Evolutionary conservation across 805 yeast species (phyloP), one percentile per base, ranked within the genome.

Genomic region (Ogataea trehalophila): DNA sequence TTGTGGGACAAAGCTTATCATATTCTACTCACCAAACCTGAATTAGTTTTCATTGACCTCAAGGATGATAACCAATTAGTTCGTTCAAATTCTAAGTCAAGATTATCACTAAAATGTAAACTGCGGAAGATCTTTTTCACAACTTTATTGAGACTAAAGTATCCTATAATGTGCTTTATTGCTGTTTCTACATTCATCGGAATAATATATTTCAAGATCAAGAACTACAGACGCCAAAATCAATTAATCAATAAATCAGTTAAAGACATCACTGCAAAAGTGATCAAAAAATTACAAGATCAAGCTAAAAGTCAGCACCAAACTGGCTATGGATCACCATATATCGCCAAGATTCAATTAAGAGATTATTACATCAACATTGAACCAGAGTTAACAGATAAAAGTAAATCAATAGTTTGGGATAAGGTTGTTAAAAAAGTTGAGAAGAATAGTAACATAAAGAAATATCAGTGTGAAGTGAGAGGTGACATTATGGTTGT

Each of bases 401-500:
- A 71, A 29, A 67, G 52, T 53, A 75, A 76, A 50, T 65, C 75
- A 50, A 59, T 67, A 33, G 58, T 83, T 8, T 87, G 96, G 95
- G 72, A 71, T 15, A 60, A 63, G 22, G 81, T 88, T 2, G 69
- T 74, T 41, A 66, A 66, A 18, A 70, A 67, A 33, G 75, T 90
- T 6, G 95, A 87, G 54, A 66, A 69, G 40, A 85, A 87, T 61
- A 70, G 85, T 20, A 84, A 83, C 57, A 79, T 90, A 13, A 76
- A 81, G 48, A 71, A 75, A 16, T 73, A 79, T 36, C 74, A 83
- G 46, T 67, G 79, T 47, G 97, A 90, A 61, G 74, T 83, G 29
- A 86, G 85, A 58, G 97, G 97, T 16, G 97, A 90, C 55, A 86
- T 90, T 50, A 80, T 86, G 75, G 81, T 81, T 60, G 87, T 87